Conservation (phyloP, 2,329 filamentous ascomycete genomes). For the Scedosporium boydii region DNA sequence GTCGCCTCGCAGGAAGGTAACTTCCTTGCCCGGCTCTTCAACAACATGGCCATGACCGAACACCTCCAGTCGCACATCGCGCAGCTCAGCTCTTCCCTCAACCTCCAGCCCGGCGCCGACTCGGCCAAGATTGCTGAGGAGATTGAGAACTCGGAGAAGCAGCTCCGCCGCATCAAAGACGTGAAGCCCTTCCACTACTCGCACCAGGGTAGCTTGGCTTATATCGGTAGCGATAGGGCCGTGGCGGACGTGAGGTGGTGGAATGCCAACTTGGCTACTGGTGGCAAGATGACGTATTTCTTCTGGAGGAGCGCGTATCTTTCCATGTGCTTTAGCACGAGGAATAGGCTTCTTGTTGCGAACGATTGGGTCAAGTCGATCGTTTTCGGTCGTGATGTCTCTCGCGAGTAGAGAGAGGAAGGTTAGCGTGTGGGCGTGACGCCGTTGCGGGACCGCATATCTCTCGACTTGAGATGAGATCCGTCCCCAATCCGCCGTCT, state of each 20-base stretch:
- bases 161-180: constrained; percentile 82
- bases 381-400: constrained; percentile 91
- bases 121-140: constrained; percentile 60
- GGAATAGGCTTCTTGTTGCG: constrained; percentile 88
- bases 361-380: constrained; percentile 97
- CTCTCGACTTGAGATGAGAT: too few species aligned
- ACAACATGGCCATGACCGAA: constrained; percentile 96
- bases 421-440: background rate
- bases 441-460: background rate
- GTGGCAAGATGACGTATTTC: constrained; percentile 88
- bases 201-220: constrained; percentile 91
- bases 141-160: constrained; percentile 80
- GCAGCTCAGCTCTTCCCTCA: constrained; percentile 53
- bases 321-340: constrained; percentile 99
- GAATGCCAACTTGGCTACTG: constrained; percentile 90
- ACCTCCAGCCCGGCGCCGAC: constrained; percentile 48
- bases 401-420: constrained; percentile 54
- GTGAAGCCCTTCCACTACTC: constrained; percentile 98
- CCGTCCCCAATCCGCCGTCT: too few species aligned
- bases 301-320: constrained; percentile 98
- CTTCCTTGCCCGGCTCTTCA: constrained; percentile 93
- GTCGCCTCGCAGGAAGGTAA: constrained; percentile 91
- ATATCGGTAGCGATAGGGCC: constrained; percentile 96
- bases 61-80: constrained; percentile 67
- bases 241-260: constrained; percentile 97